Evolutionary conservation across 2,329 filamentous ascomycete species (phyloP), one percentile per base, ranked within the genome.

Genomic region (Davidsoniella eucalypti): DNA sequence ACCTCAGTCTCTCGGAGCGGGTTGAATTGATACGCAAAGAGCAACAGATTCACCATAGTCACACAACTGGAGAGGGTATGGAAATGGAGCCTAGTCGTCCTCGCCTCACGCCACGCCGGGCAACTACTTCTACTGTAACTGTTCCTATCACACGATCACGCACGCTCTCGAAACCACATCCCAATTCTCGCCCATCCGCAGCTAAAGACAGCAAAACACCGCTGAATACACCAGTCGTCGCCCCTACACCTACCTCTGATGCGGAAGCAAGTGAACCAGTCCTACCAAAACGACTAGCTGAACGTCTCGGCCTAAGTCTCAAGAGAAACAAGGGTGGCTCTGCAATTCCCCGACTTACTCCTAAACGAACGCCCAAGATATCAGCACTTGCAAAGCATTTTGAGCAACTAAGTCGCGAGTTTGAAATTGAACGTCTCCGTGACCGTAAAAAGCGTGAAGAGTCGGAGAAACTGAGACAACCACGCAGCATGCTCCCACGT

Each of bases 321-420:
- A 65, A 85, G 51, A 90, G 87, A 59, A 64, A 70, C 52, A 65
- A 72, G 58, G 61, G 64, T 1, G 69, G 70, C n/a, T 96, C 92
- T 1, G 73, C 90, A 40, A 96, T 98, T 54, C 88, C 88, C 25
- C 79, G 92, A 29, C 92, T 92, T 23, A 78, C 94, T 25, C 79
- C 83, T 47, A 84, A 80, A 60, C 80, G 75, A 57, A 75, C 81
- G 48, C 78, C 84, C 3, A 85, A 84, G 58, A 92, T 98, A 2
- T 93, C 87, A 7, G 87, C 82, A n/a, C 71, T 98, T 46, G 87
- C 92, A 16, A 86, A 86, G 57, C 92, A 96, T 62, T 96, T 98
- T 61, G 93, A 98, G 64, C 88, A 96, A 63, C 72, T 98, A 51
- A 95, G 87, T 58, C 82, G 88, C 21, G 93, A 98, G 60, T 98